Conservation (phyloP, 805 yeast genomes). For the Kazachstania viticola region DNA sequence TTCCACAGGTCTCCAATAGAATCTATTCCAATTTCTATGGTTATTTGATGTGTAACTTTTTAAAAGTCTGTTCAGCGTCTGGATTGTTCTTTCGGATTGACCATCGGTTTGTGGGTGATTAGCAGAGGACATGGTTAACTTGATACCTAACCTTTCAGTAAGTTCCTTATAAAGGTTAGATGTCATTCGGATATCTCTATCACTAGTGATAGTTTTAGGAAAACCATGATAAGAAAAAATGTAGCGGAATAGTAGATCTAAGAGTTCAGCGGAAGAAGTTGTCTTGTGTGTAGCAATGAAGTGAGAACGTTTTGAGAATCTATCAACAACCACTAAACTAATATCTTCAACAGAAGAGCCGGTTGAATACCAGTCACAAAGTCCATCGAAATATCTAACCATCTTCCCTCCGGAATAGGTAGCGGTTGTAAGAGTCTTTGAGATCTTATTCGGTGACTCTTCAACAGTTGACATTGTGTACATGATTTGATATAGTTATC, state of each 20-base stretch:
- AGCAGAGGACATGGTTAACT: conserved; percentile 1
- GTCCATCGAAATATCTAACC: conserved; percentile 12
- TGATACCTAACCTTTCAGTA: conserved; percentile 1
- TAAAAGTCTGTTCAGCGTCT: conserved; percentile 1
- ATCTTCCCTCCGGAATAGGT: conserved; percentile 7
- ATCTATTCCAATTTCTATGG: conserved; percentile 1
- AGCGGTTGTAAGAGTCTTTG: conserved; percentile 7
- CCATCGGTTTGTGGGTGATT: conserved; percentile 6
- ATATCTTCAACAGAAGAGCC: conserved; percentile 1
- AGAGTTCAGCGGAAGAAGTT: conserved; percentile 5
- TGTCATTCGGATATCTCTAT: conserved; percentile 2
- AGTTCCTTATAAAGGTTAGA: conserved; percentile 1
- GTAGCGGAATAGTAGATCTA: conserved; percentile 6
- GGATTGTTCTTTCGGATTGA: conserved; percentile 3
- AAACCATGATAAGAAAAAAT: conserved; percentile 9
- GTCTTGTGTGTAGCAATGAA: conserved; percentile 6
- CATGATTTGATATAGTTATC: conserved; percentile 2
- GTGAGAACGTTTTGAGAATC: conserved; percentile 9
- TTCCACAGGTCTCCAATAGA: too few relatives aligned
- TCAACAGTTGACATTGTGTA: conserved; percentile 4
- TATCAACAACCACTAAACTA: conserved; percentile 11
- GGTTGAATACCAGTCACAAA: conserved; percentile 8
- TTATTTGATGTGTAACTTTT: background rate
- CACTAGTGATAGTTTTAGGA: conserved; percentile 3
- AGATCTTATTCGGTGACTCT: conserved; percentile 1